A percentile compares a stretch with the other conserved stretches of the same genome.
phyloP scores from a whole-genome alignment of 2,329 filamentous ascomycete species.

The Phoma sp. region DNA sequence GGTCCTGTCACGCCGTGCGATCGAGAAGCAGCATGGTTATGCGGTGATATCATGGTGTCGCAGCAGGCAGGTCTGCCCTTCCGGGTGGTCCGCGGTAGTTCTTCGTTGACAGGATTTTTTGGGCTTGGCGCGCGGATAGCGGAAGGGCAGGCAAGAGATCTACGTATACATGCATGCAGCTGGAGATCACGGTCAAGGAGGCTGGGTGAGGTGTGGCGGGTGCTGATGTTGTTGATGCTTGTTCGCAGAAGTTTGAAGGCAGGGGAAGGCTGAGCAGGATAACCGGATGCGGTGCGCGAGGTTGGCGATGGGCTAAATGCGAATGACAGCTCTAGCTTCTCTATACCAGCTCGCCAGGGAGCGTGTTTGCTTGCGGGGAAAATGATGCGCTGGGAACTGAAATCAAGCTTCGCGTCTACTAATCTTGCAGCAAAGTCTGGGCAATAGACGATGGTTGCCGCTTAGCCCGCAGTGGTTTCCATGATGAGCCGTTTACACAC shows the following conservation, averaged over 20 bases:
- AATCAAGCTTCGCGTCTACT: slow-evolving; percentile 14
- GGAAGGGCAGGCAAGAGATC: not conserved
- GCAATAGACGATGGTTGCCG: slow-evolving; percentile 9
- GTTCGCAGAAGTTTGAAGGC: not conserved
- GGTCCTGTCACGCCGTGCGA: slow-evolving; percentile 6
- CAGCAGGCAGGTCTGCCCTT: slow-evolving; percentile 4
- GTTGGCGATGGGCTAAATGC: slow-evolving; percentile 10
- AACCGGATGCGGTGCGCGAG: slow-evolving; percentile 7
- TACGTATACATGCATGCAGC: not conserved
- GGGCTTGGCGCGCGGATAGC: slow-evolving; percentile 9
- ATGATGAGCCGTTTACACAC: not conserved
- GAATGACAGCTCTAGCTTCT: slow-evolving; percentile 7
- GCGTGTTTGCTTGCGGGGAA: not conserved
- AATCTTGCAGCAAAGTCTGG: slow-evolving; percentile 1
- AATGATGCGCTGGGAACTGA: slow-evolving; percentile 1
- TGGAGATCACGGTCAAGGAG: slow-evolving; percentile 5
- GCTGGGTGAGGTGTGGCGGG: slow-evolving; percentile 2
- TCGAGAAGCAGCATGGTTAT: not conserved
- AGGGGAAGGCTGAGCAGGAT: slow-evolving; percentile 7
- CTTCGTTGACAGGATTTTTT: not conserved
- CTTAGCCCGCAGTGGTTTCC: slow-evolving; percentile 1
- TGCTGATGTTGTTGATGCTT: not conserved
- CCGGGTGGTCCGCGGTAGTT: not conserved
- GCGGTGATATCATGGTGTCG: slow-evolving; percentile 15
- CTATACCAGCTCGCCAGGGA: slow-evolving; percentile 4